A percentile compares a stretch with the other conserved stretches of the same genome.
Conservation (phyloP, 2,329 filamentous ascomycete species). For the Cylindrodendrum hubeiense region DNA sequence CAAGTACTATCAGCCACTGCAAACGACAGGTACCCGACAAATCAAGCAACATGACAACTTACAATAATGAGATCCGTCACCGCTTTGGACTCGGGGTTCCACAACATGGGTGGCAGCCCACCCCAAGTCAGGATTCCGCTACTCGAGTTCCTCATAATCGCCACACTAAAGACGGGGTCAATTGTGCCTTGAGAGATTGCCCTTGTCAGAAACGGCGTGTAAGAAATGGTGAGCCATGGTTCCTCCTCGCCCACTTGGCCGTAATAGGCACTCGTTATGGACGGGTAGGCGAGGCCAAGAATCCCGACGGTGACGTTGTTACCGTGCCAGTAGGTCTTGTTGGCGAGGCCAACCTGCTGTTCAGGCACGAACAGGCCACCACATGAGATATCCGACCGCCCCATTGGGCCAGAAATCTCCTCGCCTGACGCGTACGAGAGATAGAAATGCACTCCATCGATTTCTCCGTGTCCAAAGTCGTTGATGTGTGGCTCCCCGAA, state of each 20-base stretch:
- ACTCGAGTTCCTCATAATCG: conserved; percentile 60
- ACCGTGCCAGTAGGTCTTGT: conserved; percentile 63
- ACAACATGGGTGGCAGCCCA: conserved; percentile 56
- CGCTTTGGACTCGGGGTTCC: conserved; percentile 46
- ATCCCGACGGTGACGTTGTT: conserved; percentile 65
- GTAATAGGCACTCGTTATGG: conserved; percentile 62
- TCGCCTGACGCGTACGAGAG: conserved; percentile 64
- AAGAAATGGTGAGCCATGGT: conserved; percentile 54
- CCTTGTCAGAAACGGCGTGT: conserved; percentile 62
- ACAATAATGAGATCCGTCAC: conserved; percentile 60
- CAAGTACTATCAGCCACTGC: conserved; percentile 2
- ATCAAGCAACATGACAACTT: conserved; percentile 37
- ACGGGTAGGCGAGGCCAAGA: conserved; percentile 63
- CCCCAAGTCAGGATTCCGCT: conserved; percentile 62
- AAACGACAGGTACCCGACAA: neutral
- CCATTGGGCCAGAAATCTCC: conserved; percentile 60
- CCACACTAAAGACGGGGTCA: conserved; percentile 61
- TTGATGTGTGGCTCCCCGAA: conserved; percentile 56
- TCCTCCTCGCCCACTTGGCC: conserved; percentile 55
- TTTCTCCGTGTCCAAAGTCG: conserved; percentile 55
- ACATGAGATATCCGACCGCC: conserved; percentile 59
- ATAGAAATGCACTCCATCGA: conserved; percentile 59
- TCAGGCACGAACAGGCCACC: conserved; percentile 58
- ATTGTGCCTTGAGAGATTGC: conserved; percentile 60
- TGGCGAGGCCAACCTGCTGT: conserved; percentile 64